phyloP scores from a whole-genome alignment of 2,329 filamentous ascomycete species.

The Fusarium clavum region DNA sequence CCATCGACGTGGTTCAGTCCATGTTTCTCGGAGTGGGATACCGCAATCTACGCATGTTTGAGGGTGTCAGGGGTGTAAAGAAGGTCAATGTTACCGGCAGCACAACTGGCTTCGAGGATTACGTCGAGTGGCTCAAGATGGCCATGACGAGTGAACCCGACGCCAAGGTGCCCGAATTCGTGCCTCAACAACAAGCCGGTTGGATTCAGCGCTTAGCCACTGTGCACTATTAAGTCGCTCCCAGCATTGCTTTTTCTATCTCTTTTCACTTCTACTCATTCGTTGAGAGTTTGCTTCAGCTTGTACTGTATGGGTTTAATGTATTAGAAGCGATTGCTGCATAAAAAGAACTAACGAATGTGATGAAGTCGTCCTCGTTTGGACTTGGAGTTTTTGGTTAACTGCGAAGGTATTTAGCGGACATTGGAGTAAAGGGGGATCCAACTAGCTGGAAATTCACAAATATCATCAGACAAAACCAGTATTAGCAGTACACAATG shows the following conservation, averaged over 20 bases:
- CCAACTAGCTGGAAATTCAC: slow-evolving; percentile 8
- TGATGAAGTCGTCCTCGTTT: slow-evolving; percentile 12
- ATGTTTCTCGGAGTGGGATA: slow-evolving; percentile 54
- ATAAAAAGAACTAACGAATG: slow-evolving; percentile 31
- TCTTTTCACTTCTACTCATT: not conserved
- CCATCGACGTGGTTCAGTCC: slow-evolving; percentile 55
- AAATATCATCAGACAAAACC: slow-evolving; percentile 1
- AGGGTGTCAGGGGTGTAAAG: slow-evolving; percentile 56
- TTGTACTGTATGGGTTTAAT: not conserved
- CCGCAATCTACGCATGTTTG: slow-evolving; percentile 55
- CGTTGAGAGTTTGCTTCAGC: not conserved
- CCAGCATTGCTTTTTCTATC: not conserved
- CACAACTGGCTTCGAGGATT: slow-evolving; percentile 56
- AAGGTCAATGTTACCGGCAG: slow-evolving; percentile 53
- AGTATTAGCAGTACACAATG: not conserved
- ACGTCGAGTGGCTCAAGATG: slow-evolving; percentile 55
- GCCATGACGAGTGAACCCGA: slow-evolving; percentile 51
- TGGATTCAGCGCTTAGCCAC: slow-evolving; percentile 43
- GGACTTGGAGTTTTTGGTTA: slow-evolving; percentile 27
- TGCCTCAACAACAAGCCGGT: slow-evolving; percentile 31
- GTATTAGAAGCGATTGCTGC: not conserved
- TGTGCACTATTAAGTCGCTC: slow-evolving; percentile 36
- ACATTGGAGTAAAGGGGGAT: slow-evolving; percentile 12
- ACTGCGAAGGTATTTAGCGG: not conserved
- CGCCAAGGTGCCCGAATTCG: slow-evolving; percentile 35